Base-by-base conservation (phyloP, 345 rosid species). In the Gynandropsis gynandra region DNA sequence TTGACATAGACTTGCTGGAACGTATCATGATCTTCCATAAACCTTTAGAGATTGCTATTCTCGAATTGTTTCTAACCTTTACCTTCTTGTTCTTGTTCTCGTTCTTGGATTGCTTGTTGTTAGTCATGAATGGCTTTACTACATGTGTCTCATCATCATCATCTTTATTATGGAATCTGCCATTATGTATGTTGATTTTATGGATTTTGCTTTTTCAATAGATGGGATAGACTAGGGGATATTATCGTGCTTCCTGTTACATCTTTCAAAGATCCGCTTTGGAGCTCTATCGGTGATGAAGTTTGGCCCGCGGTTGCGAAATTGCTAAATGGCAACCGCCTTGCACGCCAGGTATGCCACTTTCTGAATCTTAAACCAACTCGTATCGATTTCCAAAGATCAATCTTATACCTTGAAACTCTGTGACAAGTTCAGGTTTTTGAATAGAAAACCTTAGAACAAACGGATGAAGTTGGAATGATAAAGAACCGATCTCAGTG, bases 221-320 rank as follows among this genome's bases (percentile, higher is more conserved):
- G 95, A 71, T 90, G 96, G 98, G 98, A 84, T 50, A 72, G 83
- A 43, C 82, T 84, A 42, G 92, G 92, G 44, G 89, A 90, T 76
- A 79, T 90, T 56, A 74, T 80, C 70, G 89, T 90, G 64, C 84
- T 89, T 59, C 94, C 96, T 4, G 72, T 62, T 53, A 68, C 85
- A 55, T 84, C 85, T 42, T 90, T 87, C 68, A 77, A 47, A 64
- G 95, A 90, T 74, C 87, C 81, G 54, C 38, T 67, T 13, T 84
- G 95, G 98, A 73, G 77, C 61, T 72, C 74, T 47, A 61, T 80
- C 37, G 74, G 79, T 41, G 68, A 75, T 44, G 92, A 84, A 62
- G 80, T 90, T 58, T 87, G 96, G 96, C 72, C 80, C 34, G 32
- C 66, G 42, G 56, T 87, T 57, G 89, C 92, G 65, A 72, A 50